Base-by-base conservation (phyloP, 768 basidiomycete genomes). In the Gelatoporia subvermispora region DNA sequence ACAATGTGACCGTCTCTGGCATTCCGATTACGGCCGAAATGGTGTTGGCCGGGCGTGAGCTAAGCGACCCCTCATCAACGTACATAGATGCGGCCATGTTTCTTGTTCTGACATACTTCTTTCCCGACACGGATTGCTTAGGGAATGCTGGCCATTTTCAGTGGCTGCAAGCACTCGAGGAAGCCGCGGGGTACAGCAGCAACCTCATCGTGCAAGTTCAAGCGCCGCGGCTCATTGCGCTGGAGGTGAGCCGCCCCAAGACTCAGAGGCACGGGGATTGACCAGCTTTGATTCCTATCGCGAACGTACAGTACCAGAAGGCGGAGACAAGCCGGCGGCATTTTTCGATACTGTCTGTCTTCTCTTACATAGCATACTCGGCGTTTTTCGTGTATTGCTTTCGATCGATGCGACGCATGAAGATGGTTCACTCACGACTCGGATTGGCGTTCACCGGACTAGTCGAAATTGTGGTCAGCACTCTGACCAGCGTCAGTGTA, bases 371-470 rank as follows among this genome's bases (percentile, higher is more conserved):
- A 23, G 84, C 89, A 17, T 95, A 95, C 66, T 67, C 79, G 20
- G 74, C 81, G 31, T 88, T 93, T 62, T 75, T 82, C 53, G 73
- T 76, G 8, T 91, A 90, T 56, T 88, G 92, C 50, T 79, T 74
- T 35, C 81, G 82, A 69, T 84, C 84, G 36, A 78, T 93, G 68
- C 76, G 82, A 48, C 75, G 79, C 38, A 88, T 91, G 79, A 76
- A 82, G 50, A 84, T 84, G 11, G 87, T 96, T 9, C 95, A 99
- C 67, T 93, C 90, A 4, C 81, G 90, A 38, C 75, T 91, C 46
- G 95, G 95, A 66, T 71, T 99, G 25, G 88, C 91, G 1, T 88
- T 97, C 64, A 97, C 95, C 2, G 95, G 93, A 11, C 72, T 94
- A 23, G 86, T 95, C 18, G 93, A 97, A 68, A 84, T 97, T 37